A percentile compares a stretch with the other conserved stretches of the same genome.
phyloP scores from a whole-genome alignment of 768 basidiomycete species.

The Trametes cubensis region DNA sequence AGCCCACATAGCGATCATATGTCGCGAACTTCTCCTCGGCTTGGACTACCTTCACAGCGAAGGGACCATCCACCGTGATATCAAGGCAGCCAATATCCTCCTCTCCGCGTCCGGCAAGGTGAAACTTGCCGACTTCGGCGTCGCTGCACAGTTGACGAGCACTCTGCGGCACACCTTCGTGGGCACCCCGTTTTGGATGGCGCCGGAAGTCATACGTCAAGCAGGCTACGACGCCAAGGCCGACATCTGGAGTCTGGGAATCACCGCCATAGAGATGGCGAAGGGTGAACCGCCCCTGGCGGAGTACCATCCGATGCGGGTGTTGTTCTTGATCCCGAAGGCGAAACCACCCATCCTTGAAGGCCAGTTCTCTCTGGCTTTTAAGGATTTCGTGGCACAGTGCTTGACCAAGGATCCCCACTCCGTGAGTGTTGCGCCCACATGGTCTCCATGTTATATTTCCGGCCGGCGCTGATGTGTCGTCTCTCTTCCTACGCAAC shows the following conservation, averaged over 20 bases:
- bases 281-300: conserved; percentile 95
- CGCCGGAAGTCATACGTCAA: conserved; percentile 96
- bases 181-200: conserved; percentile 98
- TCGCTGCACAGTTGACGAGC: conserved; percentile 94
- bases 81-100: conserved; percentile 97
- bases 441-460: background rate
- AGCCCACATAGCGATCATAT: conserved; percentile 92
- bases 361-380: conserved; percentile 78
- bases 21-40: conserved; percentile 89
- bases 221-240: conserved; percentile 96
- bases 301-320: conserved; percentile 98
- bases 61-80: conserved; percentile 96
- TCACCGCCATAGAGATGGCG: conserved; percentile 98
- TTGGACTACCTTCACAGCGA: conserved; percentile 96
- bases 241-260: conserved; percentile 97
- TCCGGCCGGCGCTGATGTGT: background rate
- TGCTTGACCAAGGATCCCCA: conserved; percentile 94
- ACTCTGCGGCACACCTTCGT: conserved; percentile 97
- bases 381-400: conserved; percentile 89
- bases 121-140: conserved; percentile 98
- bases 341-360: conserved; percentile 91
- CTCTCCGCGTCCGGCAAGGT: conserved; percentile 90
- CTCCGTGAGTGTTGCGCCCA: conserved; percentile 49
- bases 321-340: conserved; percentile 96
- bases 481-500: conserved; percentile 12